These are phyloP conservation scores for Sphaerulina populicola DNA, from an alignment of 2,329 filamentous ascomycete genomes.

Conservation along the genomic window DNA sequence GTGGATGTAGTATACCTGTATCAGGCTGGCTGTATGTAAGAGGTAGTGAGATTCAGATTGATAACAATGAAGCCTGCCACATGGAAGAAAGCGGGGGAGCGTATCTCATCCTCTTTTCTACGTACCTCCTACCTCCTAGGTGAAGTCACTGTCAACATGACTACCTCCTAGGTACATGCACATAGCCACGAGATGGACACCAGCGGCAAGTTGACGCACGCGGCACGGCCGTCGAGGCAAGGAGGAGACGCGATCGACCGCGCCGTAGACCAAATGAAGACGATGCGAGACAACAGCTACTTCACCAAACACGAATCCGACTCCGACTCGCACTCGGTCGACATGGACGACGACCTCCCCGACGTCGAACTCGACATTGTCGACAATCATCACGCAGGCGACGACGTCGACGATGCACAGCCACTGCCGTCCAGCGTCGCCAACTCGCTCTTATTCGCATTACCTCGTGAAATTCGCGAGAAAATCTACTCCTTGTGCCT, in stretches of 20 bases:
- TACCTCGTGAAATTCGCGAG: constrained; percentile 33
- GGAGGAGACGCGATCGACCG: constrained; percentile 25
- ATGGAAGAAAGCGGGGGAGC: too few relatives aligned
- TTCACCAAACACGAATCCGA: neutral
- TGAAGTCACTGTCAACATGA: neutral
- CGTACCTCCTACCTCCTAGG: too few relatives aligned
- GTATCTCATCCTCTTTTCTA: too few relatives aligned
- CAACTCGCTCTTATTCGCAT: constrained; percentile 28
- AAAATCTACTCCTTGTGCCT: constrained; percentile 31
- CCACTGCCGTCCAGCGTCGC: constrained; percentile 27
- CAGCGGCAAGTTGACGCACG: constrained; percentile 21
- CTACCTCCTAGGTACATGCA: too few relatives aligned
- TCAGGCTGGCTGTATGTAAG: too few relatives aligned
- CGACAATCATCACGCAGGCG: neutral
- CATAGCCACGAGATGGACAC: neutral
- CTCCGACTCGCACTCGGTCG: constrained; percentile 1
- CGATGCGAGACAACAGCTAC: neutral
- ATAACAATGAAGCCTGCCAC: too few relatives aligned
- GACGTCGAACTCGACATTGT: constrained; percentile 9
- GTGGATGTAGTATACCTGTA: too few relatives aligned
- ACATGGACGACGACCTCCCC: constrained; percentile 13
- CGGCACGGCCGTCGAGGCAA: constrained; percentile 16
- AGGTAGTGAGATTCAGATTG: too few relatives aligned
- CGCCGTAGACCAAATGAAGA: constrained; percentile 17
- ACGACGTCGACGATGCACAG: neutral